Percentiles rank a stretch among this genome's conserved stretches.
Conservation (phyloP, 805 yeast genomes). For the Nakazawaea siamensis region DNA sequence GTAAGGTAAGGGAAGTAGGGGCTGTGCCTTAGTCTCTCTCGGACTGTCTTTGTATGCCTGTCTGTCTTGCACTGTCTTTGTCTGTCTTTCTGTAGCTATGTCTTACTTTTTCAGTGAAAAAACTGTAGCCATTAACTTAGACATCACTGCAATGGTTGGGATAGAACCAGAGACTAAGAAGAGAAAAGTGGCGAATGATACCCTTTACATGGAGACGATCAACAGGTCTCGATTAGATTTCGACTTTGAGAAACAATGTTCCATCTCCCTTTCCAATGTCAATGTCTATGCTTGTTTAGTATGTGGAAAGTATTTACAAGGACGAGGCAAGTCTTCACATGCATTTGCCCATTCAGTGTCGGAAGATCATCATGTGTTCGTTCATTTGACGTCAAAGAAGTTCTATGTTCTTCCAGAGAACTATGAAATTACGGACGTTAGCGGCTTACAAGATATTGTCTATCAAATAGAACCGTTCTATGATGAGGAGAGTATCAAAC, state of each 20-base stretch:
- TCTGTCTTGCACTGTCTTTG: no score
- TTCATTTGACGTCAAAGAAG: constrained; percentile 42
- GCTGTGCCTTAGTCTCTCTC: no score
- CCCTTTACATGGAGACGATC: constrained; percentile 31
- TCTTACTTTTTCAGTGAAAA: no score
- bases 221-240: constrained; percentile 46
- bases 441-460: constrained; percentile 42
- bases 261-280: constrained; percentile 47
- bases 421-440: constrained; percentile 27
- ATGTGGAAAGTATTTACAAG: constrained; percentile 70
- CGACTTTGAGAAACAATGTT: constrained; percentile 62
- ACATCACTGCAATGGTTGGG: no score
- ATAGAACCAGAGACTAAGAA: no score
- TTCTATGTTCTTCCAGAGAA: constrained; percentile 60
- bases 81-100: no score
- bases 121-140: no score
- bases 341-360: constrained; percentile 63
- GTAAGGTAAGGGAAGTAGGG: no score
- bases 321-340: constrained; percentile 53
- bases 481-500: constrained; percentile 22
- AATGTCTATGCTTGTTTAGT: constrained; percentile 66
- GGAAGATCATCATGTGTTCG: constrained; percentile 53
- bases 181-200: no score
- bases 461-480: constrained; percentile 46
- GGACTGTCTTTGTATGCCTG: no score